Evolutionary conservation across 176 grass and related monocot genomes (phyloP), one percentile per base, ranked within the genome.

Genomic region (Zizania latifolia): DNA sequence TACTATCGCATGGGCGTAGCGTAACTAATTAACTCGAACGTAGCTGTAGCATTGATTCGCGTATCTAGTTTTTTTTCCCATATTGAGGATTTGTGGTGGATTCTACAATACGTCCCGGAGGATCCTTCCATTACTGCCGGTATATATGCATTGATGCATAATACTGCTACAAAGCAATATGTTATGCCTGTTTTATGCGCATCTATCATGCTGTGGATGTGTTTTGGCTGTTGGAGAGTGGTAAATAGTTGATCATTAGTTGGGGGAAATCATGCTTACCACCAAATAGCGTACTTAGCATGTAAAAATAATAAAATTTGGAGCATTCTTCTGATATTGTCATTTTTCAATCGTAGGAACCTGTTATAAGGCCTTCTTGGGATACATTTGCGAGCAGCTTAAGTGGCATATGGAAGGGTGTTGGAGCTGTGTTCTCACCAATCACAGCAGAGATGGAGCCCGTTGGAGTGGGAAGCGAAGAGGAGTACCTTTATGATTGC

Each of bases 381-480:
- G 84, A 90, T 85, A 94, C 95, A 75, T 99, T 99, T 84, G 74
- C 89, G 0, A 99, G 95, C 72, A 94, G 95, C 37, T 45, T 94
- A 38, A 92, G 89, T 81, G 95, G 95, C 30, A 79, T 92, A 72
- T 99, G 95, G 95, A 94, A 94, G 81, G 92, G 95, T 46, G 89
- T 99, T 6, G 89, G 92, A 58, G 89, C 91, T 36, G 89, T 92
- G 15, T 99, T 94, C 74, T 99, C 89, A 0, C 89, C 95, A 51
- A 80, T 90, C 36, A 94, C 91, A 77, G 92, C 91, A 59, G 95
- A 94, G 83, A 94, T 99, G 79, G 95, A 99, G 48, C 91, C 91
- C 32, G 78, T 94, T 81, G 85, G 91, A 79, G 62, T 99, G 44
- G 87, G 92, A 41, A 88, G 69, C 81, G 71, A 99, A 86, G 74